Evolutionary conservation across 1,284 basidiomycete species (phyloP).

Genomic region (Wallemia hederae): DNA sequence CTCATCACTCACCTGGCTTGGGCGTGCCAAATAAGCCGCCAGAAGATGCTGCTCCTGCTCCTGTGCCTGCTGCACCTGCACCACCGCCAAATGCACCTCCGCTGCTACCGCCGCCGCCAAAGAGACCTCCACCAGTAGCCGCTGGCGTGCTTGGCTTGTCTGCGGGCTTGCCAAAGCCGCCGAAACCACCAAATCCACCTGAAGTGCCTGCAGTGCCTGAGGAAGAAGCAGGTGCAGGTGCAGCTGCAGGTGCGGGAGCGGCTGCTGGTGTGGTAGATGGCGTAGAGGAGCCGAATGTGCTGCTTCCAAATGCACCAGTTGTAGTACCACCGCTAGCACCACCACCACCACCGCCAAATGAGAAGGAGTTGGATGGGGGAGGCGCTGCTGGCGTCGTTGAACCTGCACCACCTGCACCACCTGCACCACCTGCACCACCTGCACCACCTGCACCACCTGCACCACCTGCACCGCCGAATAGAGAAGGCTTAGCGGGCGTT

Average conservation of each 20-base stretch:
- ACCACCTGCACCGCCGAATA: background rate
- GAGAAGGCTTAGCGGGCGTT: background rate
- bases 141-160: constrained; percentile 4
- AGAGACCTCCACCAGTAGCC: constrained; percentile 6
- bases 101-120: constrained; percentile 4
- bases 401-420: too few species aligned
- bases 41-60: constrained; percentile 7
- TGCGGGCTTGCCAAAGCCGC: constrained; percentile 2
- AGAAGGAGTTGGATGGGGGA: background rate
- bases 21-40: constrained; percentile 12
- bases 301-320: too few species aligned
- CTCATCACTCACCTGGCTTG: constrained; percentile 8
- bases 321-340: too few species aligned
- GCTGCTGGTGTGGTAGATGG: constrained; percentile 9
- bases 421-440: too few species aligned
- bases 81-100: constrained; percentile 9
- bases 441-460: too few species aligned
- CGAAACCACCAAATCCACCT: constrained; percentile 8
- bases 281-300: too few species aligned
- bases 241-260: constrained; percentile 13
- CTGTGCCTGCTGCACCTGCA: constrained; percentile 5
- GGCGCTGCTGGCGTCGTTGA: background rate
- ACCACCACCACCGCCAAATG: too few species aligned
- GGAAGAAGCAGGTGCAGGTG: constrained; percentile 5
- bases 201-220: constrained; percentile 4